These are phyloP conservation scores for Taxillus chinensis DNA, from an alignment of 164 flowering plant species.

Conservation along the genomic window DNA sequence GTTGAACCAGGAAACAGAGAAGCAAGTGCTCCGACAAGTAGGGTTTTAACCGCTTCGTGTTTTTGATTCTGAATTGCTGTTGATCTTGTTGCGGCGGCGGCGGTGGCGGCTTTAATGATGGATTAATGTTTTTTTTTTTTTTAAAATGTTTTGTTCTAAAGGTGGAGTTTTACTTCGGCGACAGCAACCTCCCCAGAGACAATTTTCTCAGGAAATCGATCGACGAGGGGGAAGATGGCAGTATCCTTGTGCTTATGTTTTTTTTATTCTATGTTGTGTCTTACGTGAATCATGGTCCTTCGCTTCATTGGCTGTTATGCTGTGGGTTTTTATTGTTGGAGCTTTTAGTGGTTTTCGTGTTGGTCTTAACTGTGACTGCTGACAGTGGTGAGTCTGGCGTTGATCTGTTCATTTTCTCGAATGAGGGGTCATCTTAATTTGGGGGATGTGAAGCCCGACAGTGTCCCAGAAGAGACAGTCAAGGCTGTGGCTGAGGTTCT, in stretches of 20 bases:
- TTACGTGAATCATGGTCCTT: background rate
- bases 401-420: slow-evolving; percentile 78
- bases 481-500: slow-evolving; percentile 68
- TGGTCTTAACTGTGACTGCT: slow-evolving; percentile 26
- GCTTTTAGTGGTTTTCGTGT: slow-evolving; percentile 3
- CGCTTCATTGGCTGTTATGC: background rate
- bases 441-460: slow-evolving; percentile 48
- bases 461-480: slow-evolving; percentile 53
- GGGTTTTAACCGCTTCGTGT: background rate
- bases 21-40: slow-evolving; percentile 85
- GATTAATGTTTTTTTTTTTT: background rate
- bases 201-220: slow-evolving; percentile 52
- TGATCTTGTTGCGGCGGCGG: background rate
- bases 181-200: slow-evolving; percentile 88
- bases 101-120: background rate
- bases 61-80: background rate
- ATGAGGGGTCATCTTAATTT: slow-evolving; percentile 71
- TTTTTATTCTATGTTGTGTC: background rate
- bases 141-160: slow-evolving; percentile 7
- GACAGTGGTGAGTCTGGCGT: slow-evolving; percentile 79
- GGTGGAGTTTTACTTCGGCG: slow-evolving; percentile 97
- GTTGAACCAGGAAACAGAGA: slow-evolving; percentile 52
- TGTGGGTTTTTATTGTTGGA: background rate
- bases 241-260: slow-evolving; percentile 41
- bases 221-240: slow-evolving; percentile 63